Percentiles rank a stretch among this genome's conserved stretches.
Conservation (phyloP, 164 flowering plant species). For the Houttuynia cordata region DNA sequence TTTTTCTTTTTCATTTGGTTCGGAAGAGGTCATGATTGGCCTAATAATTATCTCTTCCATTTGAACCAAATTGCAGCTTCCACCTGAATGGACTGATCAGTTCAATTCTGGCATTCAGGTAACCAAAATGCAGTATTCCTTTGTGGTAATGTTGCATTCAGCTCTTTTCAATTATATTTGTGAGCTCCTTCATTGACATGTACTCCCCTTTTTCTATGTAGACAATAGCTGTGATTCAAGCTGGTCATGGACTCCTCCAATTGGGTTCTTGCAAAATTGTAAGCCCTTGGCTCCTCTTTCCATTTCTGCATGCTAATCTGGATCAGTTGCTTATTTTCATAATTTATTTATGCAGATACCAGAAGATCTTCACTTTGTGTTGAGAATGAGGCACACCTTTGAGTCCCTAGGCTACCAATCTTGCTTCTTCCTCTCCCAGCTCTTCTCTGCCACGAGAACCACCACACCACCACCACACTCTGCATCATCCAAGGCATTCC, state of each 20-base stretch:
- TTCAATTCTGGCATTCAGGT: slow-evolving; percentile 99
- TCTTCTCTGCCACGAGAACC: slow-evolving; percentile 69
- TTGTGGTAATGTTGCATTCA: not conserved
- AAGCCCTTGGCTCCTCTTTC: slow-evolving; percentile 19
- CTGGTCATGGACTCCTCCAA: slow-evolving; percentile 98
- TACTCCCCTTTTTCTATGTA: slow-evolving; percentile 7
- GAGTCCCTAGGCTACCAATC: slow-evolving; percentile 96
- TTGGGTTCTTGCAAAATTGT: slow-evolving; percentile 98
- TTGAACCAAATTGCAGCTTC: slow-evolving; percentile 51
- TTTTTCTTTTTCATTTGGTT: not conserved
- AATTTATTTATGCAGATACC: slow-evolving; percentile 47
- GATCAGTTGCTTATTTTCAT: not conserved
- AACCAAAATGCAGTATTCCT: not conserved
- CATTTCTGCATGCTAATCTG: not conserved
- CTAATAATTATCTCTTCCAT: not conserved
- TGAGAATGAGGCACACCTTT: slow-evolving; percentile 96
- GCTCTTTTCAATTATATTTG: not conserved
- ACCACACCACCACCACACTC: slow-evolving; percentile 29
- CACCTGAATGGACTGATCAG: slow-evolving; percentile 99
- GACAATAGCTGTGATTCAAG: slow-evolving; percentile 99
- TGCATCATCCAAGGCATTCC: slow-evolving; percentile 36
- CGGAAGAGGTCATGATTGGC: not conserved
- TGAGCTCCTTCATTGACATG: not conserved
- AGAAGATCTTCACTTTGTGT: slow-evolving; percentile 95
- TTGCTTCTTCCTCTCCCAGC: slow-evolving; percentile 85